phyloP scores from a whole-genome alignment of 768 basidiomycete species.

The Trametes maxima region DNA sequence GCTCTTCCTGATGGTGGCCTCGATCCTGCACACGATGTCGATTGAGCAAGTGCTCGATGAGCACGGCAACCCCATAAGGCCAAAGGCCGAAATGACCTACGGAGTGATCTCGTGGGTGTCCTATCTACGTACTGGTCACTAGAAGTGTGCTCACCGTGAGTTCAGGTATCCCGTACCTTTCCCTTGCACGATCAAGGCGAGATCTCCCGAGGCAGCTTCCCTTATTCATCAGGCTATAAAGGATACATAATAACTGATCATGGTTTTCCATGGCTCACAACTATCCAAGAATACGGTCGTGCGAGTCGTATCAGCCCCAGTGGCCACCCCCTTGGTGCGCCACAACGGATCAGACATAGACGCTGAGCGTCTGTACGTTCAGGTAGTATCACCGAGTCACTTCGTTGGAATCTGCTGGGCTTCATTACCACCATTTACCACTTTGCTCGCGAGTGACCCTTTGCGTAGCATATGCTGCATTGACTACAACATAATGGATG shows the following conservation, averaged over 20 bases:
- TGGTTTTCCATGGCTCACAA: background rate
- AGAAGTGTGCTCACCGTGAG: background rate
- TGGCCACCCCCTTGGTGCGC: background rate
- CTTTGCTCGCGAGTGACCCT: too few relatives aligned
- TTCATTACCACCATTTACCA: too few relatives aligned
- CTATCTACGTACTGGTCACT: background rate
- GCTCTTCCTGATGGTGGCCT: conserved; percentile 20
- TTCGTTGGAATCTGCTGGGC: too few relatives aligned
- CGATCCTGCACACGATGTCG: conserved; percentile 14
- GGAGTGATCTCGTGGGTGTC: conserved; percentile 18
- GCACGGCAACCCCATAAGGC: conserved; percentile 12
- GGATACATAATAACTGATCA: background rate
- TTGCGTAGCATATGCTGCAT: too few relatives aligned
- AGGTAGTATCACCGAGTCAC: too few relatives aligned
- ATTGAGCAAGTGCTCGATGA: conserved; percentile 18
- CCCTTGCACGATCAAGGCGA: conserved; percentile 18
- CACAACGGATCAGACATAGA: too few relatives aligned
- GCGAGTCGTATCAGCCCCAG: too few relatives aligned
- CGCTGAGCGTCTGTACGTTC: too few relatives aligned
- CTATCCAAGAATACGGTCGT: too few relatives aligned
- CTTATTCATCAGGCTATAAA: conserved; percentile 8
- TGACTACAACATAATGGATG: too few relatives aligned
- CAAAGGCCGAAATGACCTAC: conserved; percentile 15
- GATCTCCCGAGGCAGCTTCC: conserved; percentile 3
- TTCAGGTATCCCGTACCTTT: conserved; percentile 7